A percentile compares a stretch with the other conserved stretches of the same genome.
Evolutionary conservation across 176 grass and related monocot genomes (phyloP).

Genomic region (Puya raimondii): DNA sequence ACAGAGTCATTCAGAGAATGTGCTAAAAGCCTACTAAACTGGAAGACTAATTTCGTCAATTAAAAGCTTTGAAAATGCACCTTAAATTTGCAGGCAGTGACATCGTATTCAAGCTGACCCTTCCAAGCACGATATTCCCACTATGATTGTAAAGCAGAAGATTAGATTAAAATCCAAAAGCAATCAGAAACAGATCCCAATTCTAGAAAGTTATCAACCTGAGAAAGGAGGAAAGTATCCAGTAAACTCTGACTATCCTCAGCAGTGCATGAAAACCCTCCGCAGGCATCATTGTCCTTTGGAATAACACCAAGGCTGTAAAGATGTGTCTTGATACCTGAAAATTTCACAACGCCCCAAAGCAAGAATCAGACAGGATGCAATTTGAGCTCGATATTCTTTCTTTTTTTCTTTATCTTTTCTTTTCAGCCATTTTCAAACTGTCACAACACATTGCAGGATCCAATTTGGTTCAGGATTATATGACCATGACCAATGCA

Average conservation of each 20-base stretch:
- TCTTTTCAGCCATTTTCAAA: neutral
- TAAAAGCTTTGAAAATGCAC: slow-evolving; percentile 14
- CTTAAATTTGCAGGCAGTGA: slow-evolving; percentile 55
- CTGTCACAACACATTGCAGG: neutral
- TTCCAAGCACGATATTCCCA: slow-evolving; percentile 46
- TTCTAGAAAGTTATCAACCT: slow-evolving; percentile 24
- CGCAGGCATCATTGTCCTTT: slow-evolving; percentile 11
- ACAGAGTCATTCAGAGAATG: slow-evolving; percentile 19
- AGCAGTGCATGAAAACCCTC: slow-evolving; percentile 7
- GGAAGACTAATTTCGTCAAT: neutral
- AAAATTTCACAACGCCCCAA: slow-evolving; percentile 5
- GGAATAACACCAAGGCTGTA: slow-evolving; percentile 23
- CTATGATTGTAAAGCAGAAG: slow-evolving; percentile 18
- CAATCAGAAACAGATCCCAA: slow-evolving; percentile 9
- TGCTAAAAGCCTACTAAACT: neutral
- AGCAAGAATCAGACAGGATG: neutral
- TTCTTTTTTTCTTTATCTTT: neutral
- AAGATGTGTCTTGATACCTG: slow-evolving; percentile 45
- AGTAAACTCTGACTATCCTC: slow-evolving; percentile 34
- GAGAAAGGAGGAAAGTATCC: slow-evolving; percentile 45
- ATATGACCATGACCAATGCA: no score
- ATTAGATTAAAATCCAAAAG: slow-evolving; percentile 8
- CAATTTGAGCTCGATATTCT: neutral
- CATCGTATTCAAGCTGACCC: slow-evolving; percentile 45
- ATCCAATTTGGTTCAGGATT: no score